phyloP scores from a whole-genome alignment of 352 stramenopile genomes.

The Globisporangium echinulatum region DNA sequence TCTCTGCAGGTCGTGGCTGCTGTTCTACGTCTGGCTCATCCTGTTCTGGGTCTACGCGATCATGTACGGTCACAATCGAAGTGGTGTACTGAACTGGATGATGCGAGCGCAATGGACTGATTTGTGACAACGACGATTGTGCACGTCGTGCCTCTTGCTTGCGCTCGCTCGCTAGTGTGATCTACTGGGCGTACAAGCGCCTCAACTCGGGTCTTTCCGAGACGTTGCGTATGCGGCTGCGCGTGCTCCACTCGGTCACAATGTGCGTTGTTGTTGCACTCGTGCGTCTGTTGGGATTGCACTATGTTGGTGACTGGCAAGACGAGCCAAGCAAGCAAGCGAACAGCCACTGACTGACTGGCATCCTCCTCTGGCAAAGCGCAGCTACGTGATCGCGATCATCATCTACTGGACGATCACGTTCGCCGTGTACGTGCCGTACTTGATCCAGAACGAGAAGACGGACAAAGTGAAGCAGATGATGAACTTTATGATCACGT shows the following conservation, averaged over 20 bases:
- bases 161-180: slow-evolving; percentile 32
- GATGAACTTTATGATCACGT: slow-evolving; percentile 89
- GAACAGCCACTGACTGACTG: too few species aligned
- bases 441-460: slow-evolving; percentile 56
- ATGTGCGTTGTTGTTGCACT: slow-evolving; percentile 42
- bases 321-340: too few species aligned
- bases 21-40: slow-evolving; percentile 87
- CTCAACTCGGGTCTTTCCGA: slow-evolving; percentile 77
- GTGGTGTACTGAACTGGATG: too few species aligned
- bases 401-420: slow-evolving; percentile 88
- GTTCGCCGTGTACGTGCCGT: slow-evolving; percentile 83
- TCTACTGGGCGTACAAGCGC: slow-evolving; percentile 79
- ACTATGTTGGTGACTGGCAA: too few species aligned
- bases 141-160: slow-evolving; percentile 9
- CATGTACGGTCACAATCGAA: slow-evolving; percentile 25
- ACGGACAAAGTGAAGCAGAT: slow-evolving; percentile 55
- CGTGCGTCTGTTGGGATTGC: background rate
- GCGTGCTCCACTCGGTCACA: slow-evolving; percentile 82
- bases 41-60: slow-evolving; percentile 83
- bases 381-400: slow-evolving; percentile 85
- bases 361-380: background rate
- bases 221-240: slow-evolving; percentile 79
- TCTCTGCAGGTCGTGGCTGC: slow-evolving; percentile 56
- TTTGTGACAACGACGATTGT: background rate
- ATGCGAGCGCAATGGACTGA: too few species aligned